Conservation (phyloP, 2,329 filamentous ascomycete species). For the Ophiobolus disseminans region DNA sequence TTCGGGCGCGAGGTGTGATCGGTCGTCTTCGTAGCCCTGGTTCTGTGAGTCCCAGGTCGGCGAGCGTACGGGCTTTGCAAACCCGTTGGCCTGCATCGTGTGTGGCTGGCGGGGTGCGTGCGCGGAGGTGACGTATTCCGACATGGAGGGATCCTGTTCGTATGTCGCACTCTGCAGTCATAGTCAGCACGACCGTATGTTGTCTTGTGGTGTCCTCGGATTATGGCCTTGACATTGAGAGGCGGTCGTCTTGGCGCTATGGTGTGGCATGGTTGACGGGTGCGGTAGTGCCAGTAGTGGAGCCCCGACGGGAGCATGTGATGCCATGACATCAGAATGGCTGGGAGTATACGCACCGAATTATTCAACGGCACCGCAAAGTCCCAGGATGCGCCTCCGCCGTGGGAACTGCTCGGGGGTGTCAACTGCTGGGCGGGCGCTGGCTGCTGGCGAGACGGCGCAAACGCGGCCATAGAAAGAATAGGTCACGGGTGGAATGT, state of each 20-base stretch:
- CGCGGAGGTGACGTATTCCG: slow-evolving; percentile 38
- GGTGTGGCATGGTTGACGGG: slow-evolving; percentile 24
- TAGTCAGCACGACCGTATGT: slow-evolving; percentile 28
- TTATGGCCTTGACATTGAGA: background rate
- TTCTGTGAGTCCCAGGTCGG: slow-evolving; percentile 41
- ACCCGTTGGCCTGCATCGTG: slow-evolving; percentile 44
- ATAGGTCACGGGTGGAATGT: slow-evolving; percentile 9
- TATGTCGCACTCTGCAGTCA: slow-evolving; percentile 34
- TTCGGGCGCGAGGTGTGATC: slow-evolving; percentile 41
- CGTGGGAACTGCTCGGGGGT: slow-evolving; percentile 51
- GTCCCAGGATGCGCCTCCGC: slow-evolving; percentile 47
- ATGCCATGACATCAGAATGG: slow-evolving; percentile 9
- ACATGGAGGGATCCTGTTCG: slow-evolving; percentile 46
- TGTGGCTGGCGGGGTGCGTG: slow-evolving; percentile 44
- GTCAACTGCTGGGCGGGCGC: slow-evolving; percentile 45
- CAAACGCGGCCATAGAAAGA: slow-evolving; percentile 42
- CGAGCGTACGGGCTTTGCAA: slow-evolving; percentile 36
- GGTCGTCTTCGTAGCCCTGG: slow-evolving; percentile 32
- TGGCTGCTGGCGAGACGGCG: slow-evolving; percentile 39
- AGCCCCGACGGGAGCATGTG: slow-evolving; percentile 18
- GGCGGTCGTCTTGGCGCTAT: slow-evolving; percentile 23
- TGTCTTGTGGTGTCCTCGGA: background rate
- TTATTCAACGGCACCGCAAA: slow-evolving; percentile 48
- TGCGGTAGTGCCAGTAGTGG: slow-evolving; percentile 29
- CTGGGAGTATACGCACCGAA: slow-evolving; percentile 39